Evolutionary conservation across 164 flowering plant species (phyloP).

Genomic region (Akebia trifoliata): DNA sequence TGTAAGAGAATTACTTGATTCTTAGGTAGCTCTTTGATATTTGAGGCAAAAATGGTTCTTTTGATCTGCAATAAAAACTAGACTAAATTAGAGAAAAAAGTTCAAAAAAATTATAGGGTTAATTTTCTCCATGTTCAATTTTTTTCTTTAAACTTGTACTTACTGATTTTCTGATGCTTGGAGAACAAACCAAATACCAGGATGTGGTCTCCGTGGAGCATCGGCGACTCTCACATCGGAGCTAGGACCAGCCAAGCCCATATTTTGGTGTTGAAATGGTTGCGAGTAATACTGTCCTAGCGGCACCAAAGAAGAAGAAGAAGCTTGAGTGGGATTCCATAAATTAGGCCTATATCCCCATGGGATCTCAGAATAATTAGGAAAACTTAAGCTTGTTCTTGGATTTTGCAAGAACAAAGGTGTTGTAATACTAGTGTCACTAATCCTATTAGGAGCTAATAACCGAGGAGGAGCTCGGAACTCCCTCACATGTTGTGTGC

Average conservation of each 20-base stretch:
- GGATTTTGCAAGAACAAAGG: conserved; percentile 35
- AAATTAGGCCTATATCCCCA: conserved; percentile 47
- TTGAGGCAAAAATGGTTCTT: conserved; percentile 87
- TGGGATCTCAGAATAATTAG: conserved; percentile 30
- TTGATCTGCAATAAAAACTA: conserved; percentile 43
- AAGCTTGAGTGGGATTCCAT: conserved; percentile 17
- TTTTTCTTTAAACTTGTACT: conserved; percentile 17
- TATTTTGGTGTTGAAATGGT: conserved; percentile 23
- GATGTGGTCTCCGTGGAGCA: conserved; percentile 66
- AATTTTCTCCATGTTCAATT: not conserved
- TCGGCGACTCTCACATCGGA: conserved; percentile 44
- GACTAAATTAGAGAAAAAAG: not conserved
- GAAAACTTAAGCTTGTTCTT: conserved; percentile 15
- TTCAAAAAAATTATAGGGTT: not conserved
- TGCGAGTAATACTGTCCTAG: conserved; percentile 28
- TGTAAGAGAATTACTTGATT: conserved; percentile 68
- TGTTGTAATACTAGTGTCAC: conserved; percentile 9
- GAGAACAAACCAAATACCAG: conserved; percentile 86
- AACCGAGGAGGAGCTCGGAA: conserved; percentile 12
- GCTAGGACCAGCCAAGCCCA: conserved; percentile 36
- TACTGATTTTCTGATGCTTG: conserved; percentile 84
- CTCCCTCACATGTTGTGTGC: conserved; percentile 17
- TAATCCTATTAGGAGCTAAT: not conserved
- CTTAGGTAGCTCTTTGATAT: conserved; percentile 86
- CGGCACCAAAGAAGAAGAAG: conserved; percentile 37